These are phyloP conservation scores for Colletotrichum somersetense DNA, from an alignment of 2,329 filamentous ascomycete species.

Conservation along the genomic window DNA sequence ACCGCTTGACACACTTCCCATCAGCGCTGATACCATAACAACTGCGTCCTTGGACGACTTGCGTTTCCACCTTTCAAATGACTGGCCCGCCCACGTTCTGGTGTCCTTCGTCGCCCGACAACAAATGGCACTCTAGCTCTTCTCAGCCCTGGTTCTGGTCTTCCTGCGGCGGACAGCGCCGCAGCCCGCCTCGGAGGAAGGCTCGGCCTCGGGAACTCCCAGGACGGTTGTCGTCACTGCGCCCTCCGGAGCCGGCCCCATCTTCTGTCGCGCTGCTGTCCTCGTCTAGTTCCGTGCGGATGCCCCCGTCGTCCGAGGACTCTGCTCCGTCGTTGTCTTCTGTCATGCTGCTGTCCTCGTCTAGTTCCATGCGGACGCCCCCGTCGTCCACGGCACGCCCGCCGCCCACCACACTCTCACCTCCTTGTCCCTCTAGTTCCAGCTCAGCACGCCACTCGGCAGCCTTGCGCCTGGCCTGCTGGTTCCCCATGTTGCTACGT, in stretches of 20 bases:
- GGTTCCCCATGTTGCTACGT: background rate
- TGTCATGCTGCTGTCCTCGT: no score
- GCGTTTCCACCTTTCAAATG: background rate
- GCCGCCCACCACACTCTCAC: background rate
- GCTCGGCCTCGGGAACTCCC: no score
- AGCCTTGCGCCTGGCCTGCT: background rate
- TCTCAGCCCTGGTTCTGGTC: background rate
- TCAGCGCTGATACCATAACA: background rate
- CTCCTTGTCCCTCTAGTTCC: background rate
- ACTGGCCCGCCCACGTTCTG: background rate
- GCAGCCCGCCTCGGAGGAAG: no score
- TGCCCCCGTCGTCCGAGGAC: background rate
- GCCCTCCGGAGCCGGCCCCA: no score
- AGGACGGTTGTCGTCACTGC: no score
- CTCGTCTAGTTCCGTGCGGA: background rate
- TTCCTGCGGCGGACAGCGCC: no score
- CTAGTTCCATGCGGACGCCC: background rate
- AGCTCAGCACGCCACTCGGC: background rate
- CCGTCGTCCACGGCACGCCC: background rate
- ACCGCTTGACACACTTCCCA: background rate
- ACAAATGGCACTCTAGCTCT: background rate
- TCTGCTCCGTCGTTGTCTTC: background rate
- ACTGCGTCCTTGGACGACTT: background rate
- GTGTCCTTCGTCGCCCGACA: background rate
- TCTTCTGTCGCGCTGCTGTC: no score